A percentile compares a stretch with the other conserved stretches of the same genome.
phyloP scores from a whole-genome alignment of 2,329 filamentous ascomycete species.

The Diplocarpon mali region DNA sequence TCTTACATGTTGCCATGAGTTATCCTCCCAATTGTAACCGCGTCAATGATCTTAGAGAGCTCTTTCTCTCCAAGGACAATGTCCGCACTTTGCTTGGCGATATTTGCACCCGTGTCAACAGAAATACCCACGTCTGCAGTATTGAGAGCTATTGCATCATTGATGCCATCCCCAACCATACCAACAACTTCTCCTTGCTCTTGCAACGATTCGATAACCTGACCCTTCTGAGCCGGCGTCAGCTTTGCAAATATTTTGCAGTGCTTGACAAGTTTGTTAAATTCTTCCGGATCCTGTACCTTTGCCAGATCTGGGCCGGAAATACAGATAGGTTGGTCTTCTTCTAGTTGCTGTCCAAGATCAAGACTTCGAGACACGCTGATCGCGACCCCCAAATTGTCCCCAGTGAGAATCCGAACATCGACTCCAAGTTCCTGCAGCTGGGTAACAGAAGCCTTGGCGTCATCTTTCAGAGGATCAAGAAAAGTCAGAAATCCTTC shows the following conservation, averaged over 20 bases:
- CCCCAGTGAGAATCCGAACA: constrained; percentile 7
- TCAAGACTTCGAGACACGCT: constrained; percentile 7
- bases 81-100: constrained; percentile 9
- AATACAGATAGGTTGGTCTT: constrained; percentile 3
- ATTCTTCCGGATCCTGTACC: constrained; percentile 3
- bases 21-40: constrained; percentile 2
- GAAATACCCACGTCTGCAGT: constrained; percentile 8
- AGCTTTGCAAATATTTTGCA: constrained; percentile 13
- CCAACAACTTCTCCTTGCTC: constrained; percentile 7
- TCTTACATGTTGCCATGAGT: constrained; percentile 10
- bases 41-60: constrained; percentile 8
- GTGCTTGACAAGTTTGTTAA: constrained; percentile 1
- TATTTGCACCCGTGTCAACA: constrained; percentile 3
- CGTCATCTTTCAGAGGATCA: constrained; percentile 9
- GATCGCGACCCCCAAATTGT: constrained; percentile 9
- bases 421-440: constrained; percentile 10
- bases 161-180: constrained; percentile 12
- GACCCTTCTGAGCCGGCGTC: constrained; percentile 19
- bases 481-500: constrained; percentile 10
- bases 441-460: constrained; percentile 5
- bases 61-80: constrained; percentile 8
- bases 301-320: constrained; percentile 6
- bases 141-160: constrained; percentile 7
- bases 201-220: constrained; percentile 28
- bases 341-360: constrained; percentile 1